Conservation (phyloP, 2,329 filamentous ascomycete genomes). For the Penicillium sclerotigenum region DNA sequence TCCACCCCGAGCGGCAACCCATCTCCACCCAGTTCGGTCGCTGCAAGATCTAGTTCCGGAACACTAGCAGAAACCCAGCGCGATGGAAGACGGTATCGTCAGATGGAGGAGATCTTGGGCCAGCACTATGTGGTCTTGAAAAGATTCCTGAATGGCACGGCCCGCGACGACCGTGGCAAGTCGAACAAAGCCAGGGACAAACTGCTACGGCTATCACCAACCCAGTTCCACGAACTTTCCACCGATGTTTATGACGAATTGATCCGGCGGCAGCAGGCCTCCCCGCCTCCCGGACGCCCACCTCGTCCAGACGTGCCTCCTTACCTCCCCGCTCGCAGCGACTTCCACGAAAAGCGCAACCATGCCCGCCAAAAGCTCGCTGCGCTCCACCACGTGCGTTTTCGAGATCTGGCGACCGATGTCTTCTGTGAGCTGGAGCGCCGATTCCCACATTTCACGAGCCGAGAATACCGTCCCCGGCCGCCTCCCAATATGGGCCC, state of each 20-base stretch:
- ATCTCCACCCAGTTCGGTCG: conserved; percentile 85
- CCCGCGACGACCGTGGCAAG: conserved; percentile 71
- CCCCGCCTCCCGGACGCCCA: conserved; percentile 44
- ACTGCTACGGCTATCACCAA: conserved; percentile 78
- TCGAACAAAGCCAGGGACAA: conserved; percentile 93
- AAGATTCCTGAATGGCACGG: conserved; percentile 66
- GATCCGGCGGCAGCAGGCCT: conserved; percentile 73
- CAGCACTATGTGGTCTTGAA: conserved; percentile 81
- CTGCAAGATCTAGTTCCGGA: conserved; percentile 70
- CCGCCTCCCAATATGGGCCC: conserved; percentile 54
- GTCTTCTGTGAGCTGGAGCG: conserved; percentile 94
- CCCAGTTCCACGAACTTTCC: conserved; percentile 95
- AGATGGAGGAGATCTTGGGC: conserved; percentile 66
- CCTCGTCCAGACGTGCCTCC: conserved; percentile 55
- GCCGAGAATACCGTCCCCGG: conserved; percentile 65
- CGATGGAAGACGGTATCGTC: conserved; percentile 53
- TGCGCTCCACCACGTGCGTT: conserved; percentile 79
- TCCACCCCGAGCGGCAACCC: conserved; percentile 50
- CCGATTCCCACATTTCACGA: conserved; percentile 77
- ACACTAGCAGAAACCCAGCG: conserved; percentile 62
- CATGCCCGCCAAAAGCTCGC: conserved; percentile 95
- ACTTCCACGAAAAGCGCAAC: conserved; percentile 95
- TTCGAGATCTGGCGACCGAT: conserved; percentile 89
- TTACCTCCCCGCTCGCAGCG: conserved; percentile 77
- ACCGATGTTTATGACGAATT: conserved; percentile 97